phyloP scores from a whole-genome alignment of 2,329 filamentous ascomycete genomes.

The Exophiala sp. region DNA sequence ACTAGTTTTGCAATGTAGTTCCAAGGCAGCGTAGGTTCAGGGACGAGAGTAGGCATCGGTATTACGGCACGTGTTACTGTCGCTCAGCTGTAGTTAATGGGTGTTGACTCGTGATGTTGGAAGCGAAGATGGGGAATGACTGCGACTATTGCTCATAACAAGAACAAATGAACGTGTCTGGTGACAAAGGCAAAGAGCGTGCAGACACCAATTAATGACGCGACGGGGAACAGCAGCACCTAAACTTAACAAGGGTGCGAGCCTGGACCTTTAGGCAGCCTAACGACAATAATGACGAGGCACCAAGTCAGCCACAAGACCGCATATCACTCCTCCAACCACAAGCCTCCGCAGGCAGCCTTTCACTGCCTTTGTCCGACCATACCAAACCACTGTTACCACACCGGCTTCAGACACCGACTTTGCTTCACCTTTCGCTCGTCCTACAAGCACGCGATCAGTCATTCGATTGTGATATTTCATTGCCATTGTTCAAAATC shows the following conservation, averaged over 20 bases:
- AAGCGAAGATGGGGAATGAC: background rate
- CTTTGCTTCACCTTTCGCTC: background rate
- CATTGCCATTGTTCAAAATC: background rate
- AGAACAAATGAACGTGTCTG: too few species aligned
- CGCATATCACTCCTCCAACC: background rate
- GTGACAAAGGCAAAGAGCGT: too few species aligned
- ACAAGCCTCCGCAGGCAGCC: background rate
- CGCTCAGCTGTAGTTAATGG: too few species aligned
- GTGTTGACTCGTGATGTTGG: background rate
- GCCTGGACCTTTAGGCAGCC: background rate
- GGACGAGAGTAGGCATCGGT: slow-evolving; percentile 26
- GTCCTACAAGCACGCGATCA: background rate
- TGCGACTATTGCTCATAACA: too few species aligned
- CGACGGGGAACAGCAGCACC: too few species aligned
- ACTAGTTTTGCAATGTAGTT: slow-evolving; percentile 99
- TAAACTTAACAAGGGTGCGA: too few species aligned
- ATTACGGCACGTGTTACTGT: background rate
- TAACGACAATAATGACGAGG: background rate
- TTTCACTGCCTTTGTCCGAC: slow-evolving; percentile 2
- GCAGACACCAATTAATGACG: too few species aligned
- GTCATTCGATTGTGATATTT: background rate
- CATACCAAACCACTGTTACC: background rate
- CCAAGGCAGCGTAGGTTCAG: slow-evolving; percentile 62
- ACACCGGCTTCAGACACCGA: background rate
- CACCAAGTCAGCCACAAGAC: background rate